These are phyloP conservation scores for Trichoderma aggressivum DNA, from an alignment of 2,329 filamentous ascomycete genomes.

Conservation along the genomic window DNA sequence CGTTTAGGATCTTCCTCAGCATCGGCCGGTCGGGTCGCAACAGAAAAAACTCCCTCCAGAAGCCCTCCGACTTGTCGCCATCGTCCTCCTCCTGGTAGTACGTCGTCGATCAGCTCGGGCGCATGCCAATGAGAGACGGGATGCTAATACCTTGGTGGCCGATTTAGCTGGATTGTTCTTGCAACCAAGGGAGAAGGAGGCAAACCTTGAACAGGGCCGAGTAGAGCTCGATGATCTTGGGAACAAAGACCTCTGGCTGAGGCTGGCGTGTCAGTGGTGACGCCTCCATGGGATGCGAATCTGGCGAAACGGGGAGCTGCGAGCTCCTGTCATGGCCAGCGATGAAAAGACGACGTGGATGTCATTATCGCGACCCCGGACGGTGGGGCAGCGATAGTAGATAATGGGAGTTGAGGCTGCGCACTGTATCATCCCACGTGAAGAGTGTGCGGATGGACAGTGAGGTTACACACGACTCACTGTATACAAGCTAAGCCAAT, in stretches of 20 bases:
- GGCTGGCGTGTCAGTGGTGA: slow-evolving; percentile 92
- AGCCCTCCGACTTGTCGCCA: slow-evolving; percentile 75
- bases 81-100: slow-evolving; percentile 57
- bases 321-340: slow-evolving; percentile 13
- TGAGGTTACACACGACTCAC: neutral
- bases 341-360: slow-evolving; percentile 16
- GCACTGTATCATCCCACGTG: neutral
- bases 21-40: slow-evolving; percentile 72
- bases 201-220: slow-evolving; percentile 73
- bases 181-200: neutral
- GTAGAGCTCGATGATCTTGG: slow-evolving; percentile 90
- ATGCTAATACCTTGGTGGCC: slow-evolving; percentile 27
- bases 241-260: slow-evolving; percentile 85
- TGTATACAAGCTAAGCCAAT: neutral
- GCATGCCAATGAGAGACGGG: slow-evolving; percentile 13
- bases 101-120: slow-evolving; percentile 30
- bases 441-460: neutral
- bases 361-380: slow-evolving; percentile 13
- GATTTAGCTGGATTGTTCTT: slow-evolving; percentile 20
- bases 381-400: neutral
- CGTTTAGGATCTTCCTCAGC: slow-evolving; percentile 65
- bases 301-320: slow-evolving; percentile 5
- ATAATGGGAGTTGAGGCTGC: neutral
- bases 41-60: slow-evolving; percentile 95
- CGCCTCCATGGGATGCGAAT: slow-evolving; percentile 62